Percentiles rank a stretch among this genome's conserved stretches.
Evolutionary conservation across 2,329 filamentous ascomycete genomes (phyloP).

Genomic region (Ceratocystis diversiconidia): DNA sequence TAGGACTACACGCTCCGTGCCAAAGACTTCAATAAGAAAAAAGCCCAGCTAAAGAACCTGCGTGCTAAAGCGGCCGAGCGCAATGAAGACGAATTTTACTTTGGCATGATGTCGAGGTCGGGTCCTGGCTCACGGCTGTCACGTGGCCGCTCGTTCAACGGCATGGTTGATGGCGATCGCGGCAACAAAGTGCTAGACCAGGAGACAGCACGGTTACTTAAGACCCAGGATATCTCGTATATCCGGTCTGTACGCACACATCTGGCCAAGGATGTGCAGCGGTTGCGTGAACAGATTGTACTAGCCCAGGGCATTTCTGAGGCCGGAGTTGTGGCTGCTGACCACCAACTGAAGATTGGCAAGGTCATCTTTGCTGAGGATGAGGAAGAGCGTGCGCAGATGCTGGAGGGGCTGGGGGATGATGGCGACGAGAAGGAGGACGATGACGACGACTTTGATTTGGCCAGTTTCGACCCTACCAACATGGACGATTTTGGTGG

Average conservation of each 20-base stretch:
- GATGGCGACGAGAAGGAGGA: conserved; percentile 25
- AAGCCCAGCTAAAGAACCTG: conserved; percentile 44
- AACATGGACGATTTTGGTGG: conserved; percentile 14
- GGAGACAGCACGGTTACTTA: conserved; percentile 47
- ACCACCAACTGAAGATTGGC: background rate
- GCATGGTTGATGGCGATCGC: conserved; percentile 43
- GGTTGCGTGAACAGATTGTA: conserved; percentile 40
- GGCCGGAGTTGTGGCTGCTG: conserved; percentile 17
- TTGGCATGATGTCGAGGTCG: conserved; percentile 50
- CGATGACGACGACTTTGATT: conserved; percentile 20
- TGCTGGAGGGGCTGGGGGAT: conserved; percentile 25
- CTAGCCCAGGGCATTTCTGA: conserved; percentile 26
- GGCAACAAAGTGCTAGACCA: conserved; percentile 41
- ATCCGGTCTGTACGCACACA: conserved; percentile 48
- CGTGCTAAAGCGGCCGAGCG: conserved; percentile 48
- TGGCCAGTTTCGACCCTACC: conserved; percentile 20
- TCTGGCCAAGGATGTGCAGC: conserved; percentile 41
- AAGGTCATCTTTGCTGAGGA: conserved; percentile 32
- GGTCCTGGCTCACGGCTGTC: conserved; percentile 38
- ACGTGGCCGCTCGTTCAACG: conserved; percentile 38
- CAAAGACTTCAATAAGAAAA: conserved; percentile 52
- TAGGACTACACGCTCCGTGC: conserved; percentile 52
- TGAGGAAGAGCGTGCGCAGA: conserved; percentile 21
- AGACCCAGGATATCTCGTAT: conserved; percentile 56
- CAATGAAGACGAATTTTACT: conserved; percentile 63